Percentiles rank a stretch among this genome's conserved stretches.
Conservation (phyloP, 1,139 yeast genomes). For the Suhomyces yuchorum region DNA sequence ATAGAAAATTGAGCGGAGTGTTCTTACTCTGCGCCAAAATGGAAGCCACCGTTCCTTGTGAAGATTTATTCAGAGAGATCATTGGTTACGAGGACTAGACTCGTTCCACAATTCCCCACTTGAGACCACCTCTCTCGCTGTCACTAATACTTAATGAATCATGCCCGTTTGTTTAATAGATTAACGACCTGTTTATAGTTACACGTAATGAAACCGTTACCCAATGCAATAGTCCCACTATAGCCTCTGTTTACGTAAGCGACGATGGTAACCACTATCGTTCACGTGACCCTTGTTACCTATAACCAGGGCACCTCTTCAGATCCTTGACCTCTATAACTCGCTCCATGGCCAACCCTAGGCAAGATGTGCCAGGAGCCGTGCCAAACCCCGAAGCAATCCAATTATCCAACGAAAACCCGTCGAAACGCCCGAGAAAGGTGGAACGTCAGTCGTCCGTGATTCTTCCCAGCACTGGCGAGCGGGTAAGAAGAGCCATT, state of each 20-base stretch:
- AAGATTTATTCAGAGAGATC: slow-evolving; percentile 71
- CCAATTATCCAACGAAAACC: neutral
- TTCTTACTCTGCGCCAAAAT: slow-evolving; percentile 86
- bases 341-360: neutral
- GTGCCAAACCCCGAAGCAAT: neutral
- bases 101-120: neutral
- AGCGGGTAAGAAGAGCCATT: slow-evolving; percentile 36
- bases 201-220: neutral
- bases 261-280: neutral
- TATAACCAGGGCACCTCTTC: neutral
- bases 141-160: slow-evolving; percentile 13
- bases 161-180: slow-evolving; percentile 12
- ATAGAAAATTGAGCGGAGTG: slow-evolving; percentile 93
- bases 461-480: slow-evolving; percentile 44
- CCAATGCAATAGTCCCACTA: neutral
- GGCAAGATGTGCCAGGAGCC: neutral
- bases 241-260: neutral
- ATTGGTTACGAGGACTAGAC: slow-evolving; percentile 48
- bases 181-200: slow-evolving; percentile 5
- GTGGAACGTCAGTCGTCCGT: slow-evolving; percentile 36
- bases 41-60: slow-evolving; percentile 82
- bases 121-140: neutral
- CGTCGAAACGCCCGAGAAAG: slow-evolving; percentile 7
- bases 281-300: neutral
- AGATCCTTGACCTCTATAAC: neutral